Conservation (phyloP, 257 asterid genomes). For the Solanum okadae region DNA sequence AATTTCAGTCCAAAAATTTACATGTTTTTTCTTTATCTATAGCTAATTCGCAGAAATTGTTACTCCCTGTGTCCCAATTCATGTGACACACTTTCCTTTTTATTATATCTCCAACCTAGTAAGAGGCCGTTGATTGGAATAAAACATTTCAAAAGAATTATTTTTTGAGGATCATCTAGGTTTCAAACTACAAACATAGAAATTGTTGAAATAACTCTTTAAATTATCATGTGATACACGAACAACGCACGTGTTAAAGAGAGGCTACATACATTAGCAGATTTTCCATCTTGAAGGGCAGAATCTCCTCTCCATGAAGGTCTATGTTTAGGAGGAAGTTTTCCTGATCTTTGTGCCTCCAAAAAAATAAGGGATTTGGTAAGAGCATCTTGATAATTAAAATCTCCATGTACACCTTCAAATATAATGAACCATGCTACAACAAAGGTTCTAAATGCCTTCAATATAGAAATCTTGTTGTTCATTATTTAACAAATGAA, state of each 20-base stretch:
- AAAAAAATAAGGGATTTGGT: constrained; percentile 61
- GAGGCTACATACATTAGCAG: constrained; percentile 29
- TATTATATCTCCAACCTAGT: neutral
- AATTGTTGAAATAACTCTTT: neutral
- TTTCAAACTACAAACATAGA: neutral
- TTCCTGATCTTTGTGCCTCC: constrained; percentile 89
- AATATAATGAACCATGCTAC: neutral
- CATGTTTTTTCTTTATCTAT: neutral
- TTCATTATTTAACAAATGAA: neutral
- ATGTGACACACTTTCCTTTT: neutral
- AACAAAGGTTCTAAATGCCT: neutral
- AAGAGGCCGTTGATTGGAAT: neutral
- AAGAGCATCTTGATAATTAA: constrained; percentile 51
- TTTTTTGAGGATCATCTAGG: neutral
- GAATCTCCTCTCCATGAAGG: constrained; percentile 78
- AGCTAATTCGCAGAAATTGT: neutral
- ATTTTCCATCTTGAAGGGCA: constrained; percentile 60
- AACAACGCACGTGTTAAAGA: neutral
- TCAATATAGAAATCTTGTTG: neutral
- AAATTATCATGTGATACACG: neutral
- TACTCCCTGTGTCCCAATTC: neutral
- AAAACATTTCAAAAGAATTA: neutral
- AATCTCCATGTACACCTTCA: constrained; percentile 14
- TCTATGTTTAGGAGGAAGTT: constrained; percentile 58
- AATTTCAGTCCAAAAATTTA: neutral